These are phyloP conservation scores for Arthrocladium fulminans DNA, from an alignment of 2,329 filamentous ascomycete genomes.

Conservation along the genomic window DNA sequence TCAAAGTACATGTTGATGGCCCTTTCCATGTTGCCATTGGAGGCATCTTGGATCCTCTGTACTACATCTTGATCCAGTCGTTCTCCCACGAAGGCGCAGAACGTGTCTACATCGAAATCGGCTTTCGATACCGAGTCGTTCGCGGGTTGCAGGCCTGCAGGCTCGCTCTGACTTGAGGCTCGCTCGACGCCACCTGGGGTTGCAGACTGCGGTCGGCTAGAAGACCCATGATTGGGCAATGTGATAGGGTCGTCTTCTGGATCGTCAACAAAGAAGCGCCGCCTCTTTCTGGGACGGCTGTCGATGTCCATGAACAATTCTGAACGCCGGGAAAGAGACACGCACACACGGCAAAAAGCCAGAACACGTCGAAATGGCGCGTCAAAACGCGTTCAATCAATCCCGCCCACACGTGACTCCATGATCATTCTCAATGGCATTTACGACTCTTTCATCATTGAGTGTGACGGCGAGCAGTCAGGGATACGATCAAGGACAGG, in stretches of 20 bases:
- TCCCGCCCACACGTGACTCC: no score
- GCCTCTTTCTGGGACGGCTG: slow-evolving; percentile 51
- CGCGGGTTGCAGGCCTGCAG: slow-evolving; percentile 10
- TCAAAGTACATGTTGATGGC: slow-evolving; percentile 59
- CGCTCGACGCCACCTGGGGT: slow-evolving; percentile 13
- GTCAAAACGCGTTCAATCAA: no score
- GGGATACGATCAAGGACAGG: no score
- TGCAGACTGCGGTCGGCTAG: slow-evolving; percentile 24
- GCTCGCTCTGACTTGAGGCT: slow-evolving; percentile 14
- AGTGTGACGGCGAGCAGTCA: no score
- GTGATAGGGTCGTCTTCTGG: slow-evolving; percentile 24
- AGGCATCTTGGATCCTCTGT: slow-evolving; percentile 40
- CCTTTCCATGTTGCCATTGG: slow-evolving; percentile 47
- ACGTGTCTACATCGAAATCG: slow-evolving; percentile 46
- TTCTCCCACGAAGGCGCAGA: slow-evolving; percentile 51
- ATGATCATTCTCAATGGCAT: no score
- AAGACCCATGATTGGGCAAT: slow-evolving; percentile 23
- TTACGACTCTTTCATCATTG: no score
- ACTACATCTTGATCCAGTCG: slow-evolving; percentile 38
- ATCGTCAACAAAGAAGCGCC: slow-evolving; percentile 55
- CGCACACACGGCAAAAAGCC: not conserved
- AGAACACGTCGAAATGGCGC: slow-evolving; percentile 24
- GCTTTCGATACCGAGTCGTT: slow-evolving; percentile 20
- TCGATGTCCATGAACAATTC: slow-evolving; percentile 34
- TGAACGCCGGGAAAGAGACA: no score